Percentiles rank a stretch among this genome's conserved stretches.
These are phyloP conservation scores for Amborella trichopoda DNA, from an alignment of 164 flowering plant genomes.

Conservation along the genomic window DNA sequence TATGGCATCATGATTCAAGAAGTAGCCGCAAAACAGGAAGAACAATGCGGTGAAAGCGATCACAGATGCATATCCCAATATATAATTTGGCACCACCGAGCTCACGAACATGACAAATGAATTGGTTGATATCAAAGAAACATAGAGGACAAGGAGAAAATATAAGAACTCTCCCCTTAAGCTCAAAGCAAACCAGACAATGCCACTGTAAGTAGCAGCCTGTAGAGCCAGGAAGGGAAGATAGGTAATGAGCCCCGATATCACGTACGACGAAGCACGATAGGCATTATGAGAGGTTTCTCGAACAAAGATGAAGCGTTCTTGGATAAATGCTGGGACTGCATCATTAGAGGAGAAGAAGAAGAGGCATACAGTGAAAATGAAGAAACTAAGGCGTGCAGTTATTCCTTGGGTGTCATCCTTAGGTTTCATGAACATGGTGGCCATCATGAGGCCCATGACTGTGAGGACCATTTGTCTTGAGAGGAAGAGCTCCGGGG, in stretches of 20 bases:
- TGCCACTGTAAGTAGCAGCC: constrained; percentile 36
- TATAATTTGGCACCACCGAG: constrained; percentile 62
- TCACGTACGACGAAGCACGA: constrained; percentile 66
- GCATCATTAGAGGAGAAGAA: constrained; percentile 81
- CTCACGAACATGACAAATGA: constrained; percentile 65
- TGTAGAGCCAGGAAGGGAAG: constrained; percentile 61
- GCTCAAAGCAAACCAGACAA: constrained; percentile 37
- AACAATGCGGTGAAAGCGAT: constrained; percentile 73
- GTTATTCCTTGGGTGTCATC: constrained; percentile 33
- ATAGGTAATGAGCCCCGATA: constrained; percentile 56
- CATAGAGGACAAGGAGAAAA: constrained; percentile 40
- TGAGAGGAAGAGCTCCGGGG: constrained; percentile 68
- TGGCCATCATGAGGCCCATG: constrained; percentile 78
- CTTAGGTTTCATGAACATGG: constrained; percentile 64
- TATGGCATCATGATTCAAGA: constrained; percentile 38
- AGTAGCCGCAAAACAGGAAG: constrained; percentile 72
- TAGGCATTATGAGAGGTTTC: constrained; percentile 79
- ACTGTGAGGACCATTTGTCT: constrained; percentile 59
- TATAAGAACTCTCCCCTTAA: constrained; percentile 38
- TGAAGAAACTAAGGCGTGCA: constrained; percentile 60
- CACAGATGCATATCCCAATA: constrained; percentile 61
- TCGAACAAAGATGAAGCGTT: constrained; percentile 67
- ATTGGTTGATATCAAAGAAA: constrained; percentile 57
- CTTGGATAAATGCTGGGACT: constrained; percentile 74
- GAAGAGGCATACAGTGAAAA: constrained; percentile 61